Evolutionary conservation across 192 early-diverging fungal species (phyloP).

Genomic region (Umbelopsis sp.): DNA sequence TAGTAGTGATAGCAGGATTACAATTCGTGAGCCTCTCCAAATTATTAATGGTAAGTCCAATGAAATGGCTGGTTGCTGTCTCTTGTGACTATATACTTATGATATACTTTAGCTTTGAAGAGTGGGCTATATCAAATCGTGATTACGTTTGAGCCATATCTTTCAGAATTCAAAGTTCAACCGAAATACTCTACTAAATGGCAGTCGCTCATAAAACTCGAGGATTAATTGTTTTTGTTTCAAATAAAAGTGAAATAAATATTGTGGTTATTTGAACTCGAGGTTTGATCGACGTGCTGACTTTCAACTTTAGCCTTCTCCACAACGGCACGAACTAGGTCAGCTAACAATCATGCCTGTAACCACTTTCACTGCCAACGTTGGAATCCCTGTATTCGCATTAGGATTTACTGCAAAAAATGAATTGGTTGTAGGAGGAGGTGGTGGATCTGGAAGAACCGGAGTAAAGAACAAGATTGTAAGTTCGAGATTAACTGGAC

Average conservation of each 20-base stretch:
- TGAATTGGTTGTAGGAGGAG: slow-evolving; percentile 76
- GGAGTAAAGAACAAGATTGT: slow-evolving; percentile 92
- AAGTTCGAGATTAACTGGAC: slow-evolving; percentile 29
- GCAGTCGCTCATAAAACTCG: slow-evolving; percentile 10
- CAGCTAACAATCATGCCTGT: slow-evolving; percentile 1
- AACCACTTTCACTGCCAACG: slow-evolving; percentile 42
- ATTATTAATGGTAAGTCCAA: background rate
- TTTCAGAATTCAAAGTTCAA: slow-evolving; percentile 14
- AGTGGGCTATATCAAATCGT: slow-evolving; percentile 11
- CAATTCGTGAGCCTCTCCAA: slow-evolving; percentile 9
- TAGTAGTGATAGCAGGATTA: slow-evolving; percentile 5
- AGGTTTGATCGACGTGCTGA: background rate
- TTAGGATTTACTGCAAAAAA: slow-evolving; percentile 58
- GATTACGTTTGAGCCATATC: slow-evolving; percentile 1
- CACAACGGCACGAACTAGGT: background rate
- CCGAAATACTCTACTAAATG: slow-evolving; percentile 9
- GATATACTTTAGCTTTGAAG: background rate
- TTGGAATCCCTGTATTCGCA: slow-evolving; percentile 65
- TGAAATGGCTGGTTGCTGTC: background rate
- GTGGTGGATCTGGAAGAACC: slow-evolving; percentile 78
- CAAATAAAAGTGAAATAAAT: background rate
- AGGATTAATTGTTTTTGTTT: background rate
- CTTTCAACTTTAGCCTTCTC: background rate
- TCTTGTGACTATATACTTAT: background rate
- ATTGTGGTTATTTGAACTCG: background rate